Percentiles rank a stretch among this genome's conserved stretches.
These are phyloP conservation scores for Nannochloropsis salina DNA, from an alignment of 108 stramenopile species.

Conservation along the genomic window DNA sequence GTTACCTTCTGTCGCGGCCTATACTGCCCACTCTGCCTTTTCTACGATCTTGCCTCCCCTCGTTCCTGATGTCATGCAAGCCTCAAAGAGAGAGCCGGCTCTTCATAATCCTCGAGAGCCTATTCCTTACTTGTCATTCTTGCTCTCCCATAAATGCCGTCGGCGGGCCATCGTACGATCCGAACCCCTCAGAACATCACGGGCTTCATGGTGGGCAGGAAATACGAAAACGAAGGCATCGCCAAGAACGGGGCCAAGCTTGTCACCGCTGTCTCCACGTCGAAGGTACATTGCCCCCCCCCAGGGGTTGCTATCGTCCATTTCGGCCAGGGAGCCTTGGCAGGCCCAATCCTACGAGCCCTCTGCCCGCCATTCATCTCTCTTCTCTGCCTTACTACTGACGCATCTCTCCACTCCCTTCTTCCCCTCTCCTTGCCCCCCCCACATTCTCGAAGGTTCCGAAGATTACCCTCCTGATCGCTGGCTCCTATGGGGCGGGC, in stretches of 20 bases:
- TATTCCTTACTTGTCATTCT: too few relatives aligned
- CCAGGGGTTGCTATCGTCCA: too few relatives aligned
- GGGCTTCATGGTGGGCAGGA: slow-evolving; percentile 95
- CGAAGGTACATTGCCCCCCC: slow-evolving; percentile 43
- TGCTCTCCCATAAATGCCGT: too few relatives aligned
- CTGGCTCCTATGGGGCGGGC: slow-evolving; percentile 70
- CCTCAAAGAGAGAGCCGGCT: too few relatives aligned
- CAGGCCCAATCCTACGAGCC: too few relatives aligned
- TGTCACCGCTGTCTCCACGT: slow-evolving; percentile 87
- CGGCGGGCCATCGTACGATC: too few relatives aligned
- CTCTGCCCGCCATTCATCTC: not conserved
- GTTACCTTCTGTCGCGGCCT: not conserved
- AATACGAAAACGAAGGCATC: slow-evolving; percentile 91
- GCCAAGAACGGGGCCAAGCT: slow-evolving; percentile 92
- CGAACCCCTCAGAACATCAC: slow-evolving; percentile 69
- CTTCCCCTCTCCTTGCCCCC: not conserved
- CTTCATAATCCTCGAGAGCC: too few relatives aligned
- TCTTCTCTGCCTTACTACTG: not conserved
- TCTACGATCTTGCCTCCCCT: not conserved
- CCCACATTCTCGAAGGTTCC: slow-evolving; percentile 60
- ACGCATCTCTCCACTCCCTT: not conserved
- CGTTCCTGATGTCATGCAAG: too few relatives aligned
- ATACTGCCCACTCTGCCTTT: not conserved
- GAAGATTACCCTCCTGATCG: slow-evolving; percentile 90
- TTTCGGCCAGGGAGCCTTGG: too few relatives aligned